phyloP scores from a whole-genome alignment of 2,329 filamentous ascomycete species.

The Alternaria rosae region DNA sequence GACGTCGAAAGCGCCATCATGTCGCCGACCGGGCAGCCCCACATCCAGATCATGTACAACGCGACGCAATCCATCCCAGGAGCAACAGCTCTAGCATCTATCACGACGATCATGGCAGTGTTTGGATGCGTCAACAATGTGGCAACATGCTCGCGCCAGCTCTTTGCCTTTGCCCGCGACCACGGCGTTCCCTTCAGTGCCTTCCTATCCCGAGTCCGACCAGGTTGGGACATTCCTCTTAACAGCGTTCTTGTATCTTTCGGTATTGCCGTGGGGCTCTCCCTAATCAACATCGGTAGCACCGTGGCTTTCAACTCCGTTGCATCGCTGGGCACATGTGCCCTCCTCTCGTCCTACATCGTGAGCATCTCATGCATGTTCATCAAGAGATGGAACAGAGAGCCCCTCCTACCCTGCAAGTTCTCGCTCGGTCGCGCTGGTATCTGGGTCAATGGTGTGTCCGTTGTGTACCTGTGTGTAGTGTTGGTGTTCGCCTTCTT shows the following conservation, averaged over 20 bases:
- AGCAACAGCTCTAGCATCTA: slow-evolving; percentile 29
- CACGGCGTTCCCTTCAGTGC: slow-evolving; percentile 23
- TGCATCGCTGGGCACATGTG: slow-evolving; percentile 31
- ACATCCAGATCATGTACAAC: slow-evolving; percentile 37
- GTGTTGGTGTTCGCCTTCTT: slow-evolving; percentile 57
- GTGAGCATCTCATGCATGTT: slow-evolving; percentile 58
- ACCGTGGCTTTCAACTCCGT: slow-evolving; percentile 41
- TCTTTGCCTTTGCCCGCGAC: slow-evolving; percentile 47
- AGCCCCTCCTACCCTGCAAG: slow-evolving; percentile 53
- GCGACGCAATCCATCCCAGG: slow-evolving; percentile 30
- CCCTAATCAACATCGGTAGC: slow-evolving; percentile 60
- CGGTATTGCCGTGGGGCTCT: slow-evolving; percentile 50
- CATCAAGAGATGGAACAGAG: slow-evolving; percentile 52
- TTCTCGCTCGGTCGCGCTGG: slow-evolving; percentile 58
- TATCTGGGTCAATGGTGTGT: slow-evolving; percentile 53
- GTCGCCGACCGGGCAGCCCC: slow-evolving; percentile 28
- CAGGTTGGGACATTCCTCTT: slow-evolving; percentile 46
- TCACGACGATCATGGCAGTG: slow-evolving; percentile 39
- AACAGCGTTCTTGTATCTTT: slow-evolving; percentile 56
- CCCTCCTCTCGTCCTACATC: slow-evolving; percentile 35
- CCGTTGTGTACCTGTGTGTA: slow-evolving; percentile 50
- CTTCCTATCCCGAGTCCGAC: slow-evolving; percentile 22
- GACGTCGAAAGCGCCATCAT: slow-evolving; percentile 22
- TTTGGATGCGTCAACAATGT: slow-evolving; percentile 36
- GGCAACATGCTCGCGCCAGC: slow-evolving; percentile 41